Conservation (phyloP, 1,284 basidiomycete genomes). For the Ceratobasidium sp. region DNA sequence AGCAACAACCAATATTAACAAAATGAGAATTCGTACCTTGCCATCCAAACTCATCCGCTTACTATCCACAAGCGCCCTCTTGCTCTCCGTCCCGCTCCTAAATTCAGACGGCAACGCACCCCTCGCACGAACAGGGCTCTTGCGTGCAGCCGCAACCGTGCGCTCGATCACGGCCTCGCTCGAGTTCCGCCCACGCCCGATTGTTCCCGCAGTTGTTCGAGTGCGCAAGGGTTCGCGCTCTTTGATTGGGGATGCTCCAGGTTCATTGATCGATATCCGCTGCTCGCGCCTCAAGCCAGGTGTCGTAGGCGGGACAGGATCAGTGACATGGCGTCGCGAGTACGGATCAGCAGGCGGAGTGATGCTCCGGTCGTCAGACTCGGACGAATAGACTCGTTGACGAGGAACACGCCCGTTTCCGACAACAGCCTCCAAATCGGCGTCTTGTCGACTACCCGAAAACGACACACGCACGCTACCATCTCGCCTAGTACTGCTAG, state of each 20-base stretch:
- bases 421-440: slow-evolving; percentile 22
- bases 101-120: slow-evolving; percentile 38
- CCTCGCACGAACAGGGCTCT: slow-evolving; percentile 39
- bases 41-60: slow-evolving; percentile 51
- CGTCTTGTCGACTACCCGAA: slow-evolving; percentile 23
- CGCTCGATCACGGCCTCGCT: slow-evolving; percentile 26
- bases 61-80: slow-evolving; percentile 16
- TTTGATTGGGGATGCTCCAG: slow-evolving; percentile 20
- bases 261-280: slow-evolving; percentile 27
- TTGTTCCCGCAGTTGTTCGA: slow-evolving; percentile 42
- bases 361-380: slow-evolving; percentile 31
- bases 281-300: slow-evolving; percentile 1
- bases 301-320: background rate
- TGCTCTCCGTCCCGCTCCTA: slow-evolving; percentile 36
- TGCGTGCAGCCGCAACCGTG: slow-evolving; percentile 32
- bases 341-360: slow-evolving; percentile 33
- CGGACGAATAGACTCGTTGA: slow-evolving; percentile 30
- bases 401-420: background rate
- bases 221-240: slow-evolving; percentile 46
- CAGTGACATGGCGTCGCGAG: slow-evolving; percentile 16
- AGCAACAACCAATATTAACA: background rate
- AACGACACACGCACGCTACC: slow-evolving; percentile 36
- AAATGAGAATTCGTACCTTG: slow-evolving; percentile 52
- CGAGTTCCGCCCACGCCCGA: slow-evolving; percentile 38
- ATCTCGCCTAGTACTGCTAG: slow-evolving; percentile 10